phyloP scores from a whole-genome alignment of 2,329 filamentous ascomycete genomes.

The Pseudocercospora musae region DNA sequence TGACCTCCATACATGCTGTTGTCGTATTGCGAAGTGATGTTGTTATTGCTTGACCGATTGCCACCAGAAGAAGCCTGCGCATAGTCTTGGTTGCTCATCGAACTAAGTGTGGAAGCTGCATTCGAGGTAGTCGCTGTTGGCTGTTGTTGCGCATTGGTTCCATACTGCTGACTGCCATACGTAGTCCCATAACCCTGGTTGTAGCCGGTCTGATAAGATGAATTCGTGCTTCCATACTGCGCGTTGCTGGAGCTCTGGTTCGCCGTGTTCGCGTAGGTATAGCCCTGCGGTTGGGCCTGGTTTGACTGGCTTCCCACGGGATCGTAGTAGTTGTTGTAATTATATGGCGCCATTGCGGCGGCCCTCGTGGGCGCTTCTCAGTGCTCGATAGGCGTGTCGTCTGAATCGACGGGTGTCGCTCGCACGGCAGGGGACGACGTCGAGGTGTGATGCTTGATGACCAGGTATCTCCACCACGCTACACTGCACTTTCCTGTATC shows the following conservation, averaged over 20 bases:
- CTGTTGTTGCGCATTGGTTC: slow-evolving; percentile 16
- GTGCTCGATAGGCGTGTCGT: background rate
- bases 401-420: background rate
- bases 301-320: slow-evolving; percentile 33
- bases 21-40: slow-evolving; percentile 19
- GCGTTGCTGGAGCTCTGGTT: slow-evolving; percentile 10
- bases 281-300: slow-evolving; percentile 20
- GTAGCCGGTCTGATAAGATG: slow-evolving; percentile 17
- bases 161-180: slow-evolving; percentile 26
- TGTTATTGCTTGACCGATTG: slow-evolving; percentile 5
- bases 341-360: slow-evolving; percentile 29
- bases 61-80: slow-evolving; percentile 17
- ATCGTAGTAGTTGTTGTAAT: slow-evolving; percentile 33
- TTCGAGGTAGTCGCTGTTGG: slow-evolving; percentile 14
- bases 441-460: background rate
- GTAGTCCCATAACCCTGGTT: slow-evolving; percentile 15
- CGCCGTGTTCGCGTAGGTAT: slow-evolving; percentile 20
- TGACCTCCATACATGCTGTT: slow-evolving; percentile 11
- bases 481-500: background rate
- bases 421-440: slow-evolving; percentile 3
- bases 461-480: background rate
- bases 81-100: slow-evolving; percentile 24
- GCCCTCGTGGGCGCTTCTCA: background rate
- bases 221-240: slow-evolving; percentile 19
- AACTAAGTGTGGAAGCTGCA: slow-evolving; percentile 26